Percentiles rank a stretch among this genome's conserved stretches.
phyloP scores from a whole-genome alignment of 176 grass and related monocot genomes.

The Hordeum vulgare region DNA sequence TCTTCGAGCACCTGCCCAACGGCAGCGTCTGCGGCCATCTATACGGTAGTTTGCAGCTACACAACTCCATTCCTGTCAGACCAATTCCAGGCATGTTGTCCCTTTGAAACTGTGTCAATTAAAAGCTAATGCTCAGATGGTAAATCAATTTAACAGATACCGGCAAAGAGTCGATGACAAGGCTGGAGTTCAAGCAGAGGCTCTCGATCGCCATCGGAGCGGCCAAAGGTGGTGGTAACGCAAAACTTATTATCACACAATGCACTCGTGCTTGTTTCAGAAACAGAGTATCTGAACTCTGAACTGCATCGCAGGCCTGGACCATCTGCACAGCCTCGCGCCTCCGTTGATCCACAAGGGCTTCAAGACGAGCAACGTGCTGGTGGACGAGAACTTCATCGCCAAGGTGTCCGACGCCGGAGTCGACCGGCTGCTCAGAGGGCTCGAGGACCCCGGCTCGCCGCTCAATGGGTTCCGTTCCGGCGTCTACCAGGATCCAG shows the following conservation, averaged over 20 bases:
- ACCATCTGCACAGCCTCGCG: constrained; percentile 58
- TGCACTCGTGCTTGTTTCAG: not conserved
- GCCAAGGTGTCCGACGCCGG: constrained; percentile 84
- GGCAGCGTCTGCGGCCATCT: constrained; percentile 74
- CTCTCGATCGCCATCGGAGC: constrained; percentile 81
- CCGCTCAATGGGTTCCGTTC: not conserved
- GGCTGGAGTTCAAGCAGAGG: constrained; percentile 95
- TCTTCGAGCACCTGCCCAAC: constrained; percentile 88
- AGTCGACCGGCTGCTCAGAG: constrained; percentile 48
- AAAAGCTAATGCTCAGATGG: not conserved
- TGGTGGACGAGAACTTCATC: constrained; percentile 98
- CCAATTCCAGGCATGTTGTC: fast-evolving
- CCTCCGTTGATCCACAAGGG: constrained; percentile 72
- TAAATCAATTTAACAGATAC: constrained; percentile 29
- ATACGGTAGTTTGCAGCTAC: constrained; percentile 41
- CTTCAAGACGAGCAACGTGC: constrained; percentile 89
- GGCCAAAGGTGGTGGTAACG: constrained; percentile 55
- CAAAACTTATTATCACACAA: not conserved
- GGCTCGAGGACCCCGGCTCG: constrained; percentile 18
- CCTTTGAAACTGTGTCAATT: too few relatives aligned
- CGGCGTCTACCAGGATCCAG: constrained; percentile 55
- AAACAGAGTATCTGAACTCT: not conserved
- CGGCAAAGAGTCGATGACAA: constrained; percentile 47
- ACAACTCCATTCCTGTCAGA: not conserved
- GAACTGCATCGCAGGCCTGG: constrained; percentile 45